These are phyloP conservation scores for Peronospora destructor DNA, from an alignment of 352 stramenopile genomes.

Conservation along the genomic window DNA sequence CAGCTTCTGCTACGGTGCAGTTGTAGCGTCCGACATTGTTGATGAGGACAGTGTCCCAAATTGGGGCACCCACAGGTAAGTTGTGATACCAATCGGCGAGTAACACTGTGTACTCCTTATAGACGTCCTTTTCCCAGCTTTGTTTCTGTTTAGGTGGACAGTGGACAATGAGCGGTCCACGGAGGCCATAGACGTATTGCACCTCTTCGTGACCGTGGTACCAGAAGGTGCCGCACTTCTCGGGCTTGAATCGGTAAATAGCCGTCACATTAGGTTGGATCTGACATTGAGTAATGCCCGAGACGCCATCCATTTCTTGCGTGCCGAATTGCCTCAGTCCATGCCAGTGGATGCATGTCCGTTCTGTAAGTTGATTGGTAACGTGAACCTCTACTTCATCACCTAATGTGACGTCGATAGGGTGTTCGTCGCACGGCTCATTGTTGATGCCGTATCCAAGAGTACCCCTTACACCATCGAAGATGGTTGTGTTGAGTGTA, in stretches of 20 bases:
- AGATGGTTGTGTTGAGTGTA: conserved; percentile 28
- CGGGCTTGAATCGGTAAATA: conserved; percentile 39
- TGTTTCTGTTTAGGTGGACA: conserved; percentile 19
- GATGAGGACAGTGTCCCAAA: conserved; percentile 40
- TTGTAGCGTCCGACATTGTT: conserved; percentile 40
- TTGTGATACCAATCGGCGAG: conserved; percentile 43
- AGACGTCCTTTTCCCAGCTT: conserved; percentile 31
- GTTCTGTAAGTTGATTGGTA: conserved; percentile 34
- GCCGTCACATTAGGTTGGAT: conserved; percentile 34
- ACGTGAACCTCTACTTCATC: conserved; percentile 34
- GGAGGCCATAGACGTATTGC: conserved; percentile 40
- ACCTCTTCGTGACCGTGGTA: conserved; percentile 40
- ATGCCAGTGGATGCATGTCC: conserved; percentile 47
- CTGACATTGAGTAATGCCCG: conserved; percentile 40
- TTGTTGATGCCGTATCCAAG: conserved; percentile 36
- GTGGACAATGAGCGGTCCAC: conserved; percentile 36
- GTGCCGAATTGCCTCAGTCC: conserved; percentile 34
- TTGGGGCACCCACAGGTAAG: conserved; percentile 24
- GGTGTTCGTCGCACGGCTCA: conserved; percentile 18
- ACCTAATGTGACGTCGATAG: conserved; percentile 28
- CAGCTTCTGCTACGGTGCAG: conserved; percentile 26
- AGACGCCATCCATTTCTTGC: conserved; percentile 41
- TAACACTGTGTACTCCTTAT: conserved; percentile 33
- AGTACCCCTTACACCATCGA: conserved; percentile 22
- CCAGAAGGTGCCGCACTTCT: conserved; percentile 42